phyloP scores from a whole-genome alignment of 352 stramenopile genomes.

The Pelagophyceae sp. region DNA sequence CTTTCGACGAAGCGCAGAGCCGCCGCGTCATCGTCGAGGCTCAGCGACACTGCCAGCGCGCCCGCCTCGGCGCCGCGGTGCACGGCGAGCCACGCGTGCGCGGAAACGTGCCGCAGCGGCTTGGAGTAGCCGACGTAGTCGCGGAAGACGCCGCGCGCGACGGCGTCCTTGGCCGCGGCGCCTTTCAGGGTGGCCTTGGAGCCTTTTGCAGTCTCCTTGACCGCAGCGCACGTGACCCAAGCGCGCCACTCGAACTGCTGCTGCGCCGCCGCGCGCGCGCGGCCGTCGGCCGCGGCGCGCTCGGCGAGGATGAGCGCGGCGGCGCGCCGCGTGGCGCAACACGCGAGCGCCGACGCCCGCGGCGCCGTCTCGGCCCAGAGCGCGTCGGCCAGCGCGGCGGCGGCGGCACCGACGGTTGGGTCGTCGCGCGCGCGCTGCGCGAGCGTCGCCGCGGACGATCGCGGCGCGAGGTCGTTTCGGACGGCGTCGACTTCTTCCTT shows the following conservation, averaged over 20 bases:
- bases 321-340: background rate
- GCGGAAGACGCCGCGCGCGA: background rate
- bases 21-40: background rate
- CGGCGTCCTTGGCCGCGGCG: background rate
- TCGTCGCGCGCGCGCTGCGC: too few relatives aligned
- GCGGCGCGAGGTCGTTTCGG: too few relatives aligned
- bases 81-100: slow-evolving; percentile 3
- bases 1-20: background rate
- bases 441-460: too few relatives aligned
- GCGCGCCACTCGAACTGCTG: background rate
- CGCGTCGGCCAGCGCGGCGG: background rate
- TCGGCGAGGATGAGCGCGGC: background rate
- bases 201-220: too few relatives aligned
- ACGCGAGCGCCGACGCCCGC: background rate
- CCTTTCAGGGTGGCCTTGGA: too few relatives aligned
- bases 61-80: background rate
- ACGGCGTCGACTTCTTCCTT: background rate
- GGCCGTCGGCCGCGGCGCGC: background rate
- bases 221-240: too few relatives aligned
- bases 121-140: background rate
- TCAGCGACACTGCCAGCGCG: background rate
- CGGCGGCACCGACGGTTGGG: background rate
- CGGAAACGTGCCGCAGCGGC: background rate
- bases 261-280: background rate
- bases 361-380: background rate